phyloP scores from a whole-genome alignment of 1,284 basidiomycete genomes.

The Flammula alnicola region DNA sequence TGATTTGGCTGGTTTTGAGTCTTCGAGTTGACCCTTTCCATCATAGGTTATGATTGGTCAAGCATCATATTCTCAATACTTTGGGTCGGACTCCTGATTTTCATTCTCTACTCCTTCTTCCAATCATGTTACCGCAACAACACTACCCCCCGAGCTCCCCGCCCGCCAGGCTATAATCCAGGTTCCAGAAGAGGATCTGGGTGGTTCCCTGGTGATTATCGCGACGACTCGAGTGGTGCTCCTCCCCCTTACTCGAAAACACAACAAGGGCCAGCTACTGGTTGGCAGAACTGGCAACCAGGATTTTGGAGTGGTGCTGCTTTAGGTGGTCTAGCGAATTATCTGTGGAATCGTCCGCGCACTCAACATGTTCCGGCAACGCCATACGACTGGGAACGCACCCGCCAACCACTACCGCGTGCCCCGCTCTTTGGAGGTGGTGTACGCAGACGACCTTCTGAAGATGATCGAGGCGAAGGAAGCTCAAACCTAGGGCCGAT shows the following conservation, averaged over 20 bases:
- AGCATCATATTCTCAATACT: conserved; percentile 57
- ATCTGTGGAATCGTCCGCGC: conserved; percentile 51
- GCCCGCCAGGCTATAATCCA: conserved; percentile 35
- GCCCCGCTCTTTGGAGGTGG: conserved; percentile 33
- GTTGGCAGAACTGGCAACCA: conserved; percentile 53
- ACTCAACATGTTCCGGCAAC: conserved; percentile 28
- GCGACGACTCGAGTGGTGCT: conserved; percentile 45
- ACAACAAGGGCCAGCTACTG: conserved; percentile 18
- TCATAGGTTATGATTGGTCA: conserved; percentile 44
- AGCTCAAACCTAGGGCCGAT: conserved; percentile 67
- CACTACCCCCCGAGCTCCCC: conserved; percentile 34
- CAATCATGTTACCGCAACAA: conserved; percentile 50
- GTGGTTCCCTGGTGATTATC: conserved; percentile 57
- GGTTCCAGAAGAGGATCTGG: conserved; percentile 39
- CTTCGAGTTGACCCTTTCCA: background rate
- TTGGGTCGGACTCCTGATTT: conserved; percentile 56
- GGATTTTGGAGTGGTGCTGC: conserved; percentile 85
- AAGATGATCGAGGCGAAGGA: conserved; percentile 67
- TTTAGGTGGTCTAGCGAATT: conserved; percentile 67
- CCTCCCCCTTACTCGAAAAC: conserved; percentile 75
- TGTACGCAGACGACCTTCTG: conserved; percentile 22
- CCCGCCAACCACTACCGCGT: conserved; percentile 30
- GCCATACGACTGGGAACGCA: conserved; percentile 59
- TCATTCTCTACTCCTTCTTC: conserved; percentile 63
- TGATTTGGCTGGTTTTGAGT: background rate